Evolutionary conservation across 2,329 filamentous ascomycete species (phyloP), one percentile per base, ranked within the genome.

Genomic region (Aureobasidium sp.): DNA sequence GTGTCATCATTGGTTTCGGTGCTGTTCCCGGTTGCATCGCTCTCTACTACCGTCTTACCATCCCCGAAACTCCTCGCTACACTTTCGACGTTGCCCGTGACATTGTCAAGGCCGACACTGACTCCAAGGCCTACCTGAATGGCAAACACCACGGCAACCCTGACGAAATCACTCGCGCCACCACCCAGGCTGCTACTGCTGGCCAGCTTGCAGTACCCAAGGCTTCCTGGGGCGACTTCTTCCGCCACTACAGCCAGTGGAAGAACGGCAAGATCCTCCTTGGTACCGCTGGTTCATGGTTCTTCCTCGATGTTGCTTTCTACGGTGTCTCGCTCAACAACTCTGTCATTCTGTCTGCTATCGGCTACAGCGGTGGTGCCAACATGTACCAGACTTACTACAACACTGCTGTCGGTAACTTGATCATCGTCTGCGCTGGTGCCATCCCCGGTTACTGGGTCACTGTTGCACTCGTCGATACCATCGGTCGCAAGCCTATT

Each of bases 11-110:
- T 70, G 90, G 89, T 13, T 89, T 92, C 69, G 90, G 90, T 67
- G 89, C 88, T 48, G 84, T 94, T 9, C 90, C 90, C 2, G 90
- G 87, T 47, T 89, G 86, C 72, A 85, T 92, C 65, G 90, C 90
- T 24, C 83, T 95, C 20, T 94, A 94, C 79, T 94, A 90, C 76
- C 87, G 90, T 65, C 82, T 94, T 4, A 94, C 90, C 59, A 93
- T 95, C 67, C 90, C 90, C 27, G 90, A 95, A 77, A 93, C 90
- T 37, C 90, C 90, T 59, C 88, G 90, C 32, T 95, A 94, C 77
- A 94, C 90, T 32, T 93, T 94, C 69, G 90, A 94, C 71, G 84
- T 94, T 26, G 82, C 85, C 56, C 85, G 84, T 47, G 89, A 94
- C 69, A 81, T 90, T 43, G 83, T 89, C 69, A 87, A 90, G 77